A percentile compares a stretch with the other conserved stretches of the same genome.
Evolutionary conservation across 2,329 filamentous ascomycete species (phyloP).

Genomic region (Metarhizium humberi): DNA sequence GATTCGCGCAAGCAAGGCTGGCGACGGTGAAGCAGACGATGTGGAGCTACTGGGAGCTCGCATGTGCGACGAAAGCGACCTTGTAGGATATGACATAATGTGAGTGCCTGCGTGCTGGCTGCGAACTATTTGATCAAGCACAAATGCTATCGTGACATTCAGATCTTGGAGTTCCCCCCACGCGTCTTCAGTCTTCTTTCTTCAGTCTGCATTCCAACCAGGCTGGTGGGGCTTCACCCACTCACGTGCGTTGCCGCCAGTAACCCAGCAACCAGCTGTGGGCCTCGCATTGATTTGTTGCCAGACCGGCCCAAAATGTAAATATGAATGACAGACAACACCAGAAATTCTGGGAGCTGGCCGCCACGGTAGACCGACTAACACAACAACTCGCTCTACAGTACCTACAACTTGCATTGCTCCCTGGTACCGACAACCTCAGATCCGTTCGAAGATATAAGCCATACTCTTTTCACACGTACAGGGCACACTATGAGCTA

Average conservation of each 20-base stretch:
- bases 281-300: conserved; percentile 11
- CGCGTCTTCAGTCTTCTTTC: not conserved
- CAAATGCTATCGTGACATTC: not conserved
- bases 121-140: no score
- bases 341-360: conserved; percentile 10
- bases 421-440: not conserved
- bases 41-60: conserved; percentile 49
- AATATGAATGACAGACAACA: conserved; percentile 24
- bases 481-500: conserved; percentile 33
- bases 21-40: conserved; percentile 51
- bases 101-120: not conserved
- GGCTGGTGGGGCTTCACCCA: conserved; percentile 17
- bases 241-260: conserved; percentile 13
- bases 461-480: not conserved
- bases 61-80: conserved; percentile 55
- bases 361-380: conserved; percentile 4
- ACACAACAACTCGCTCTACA: conserved; percentile 2
- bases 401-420: not conserved
- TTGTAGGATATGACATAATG: conserved; percentile 47
- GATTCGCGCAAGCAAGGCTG: conserved; percentile 64
- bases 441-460: not conserved
- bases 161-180: not conserved
- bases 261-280: conserved; percentile 20
- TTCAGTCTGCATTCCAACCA: not conserved
- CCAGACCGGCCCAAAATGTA: conserved; percentile 19